Evolutionary conservation across 2,329 filamentous ascomycete species (phyloP).

Genomic region (Ceratocystis huliohia): DNA sequence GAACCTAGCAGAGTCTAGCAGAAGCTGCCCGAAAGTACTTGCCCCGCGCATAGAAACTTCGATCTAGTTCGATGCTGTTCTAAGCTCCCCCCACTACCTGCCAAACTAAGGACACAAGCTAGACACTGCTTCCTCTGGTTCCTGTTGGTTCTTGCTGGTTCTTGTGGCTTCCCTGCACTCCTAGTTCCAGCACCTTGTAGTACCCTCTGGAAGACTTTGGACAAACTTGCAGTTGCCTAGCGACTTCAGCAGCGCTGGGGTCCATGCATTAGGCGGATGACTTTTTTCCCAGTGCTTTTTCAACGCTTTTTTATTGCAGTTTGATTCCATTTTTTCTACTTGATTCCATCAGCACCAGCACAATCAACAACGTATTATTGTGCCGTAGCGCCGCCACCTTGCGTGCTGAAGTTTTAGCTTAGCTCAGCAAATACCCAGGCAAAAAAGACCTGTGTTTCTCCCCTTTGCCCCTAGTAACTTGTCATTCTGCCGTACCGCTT

Average conservation of each 20-base stretch:
- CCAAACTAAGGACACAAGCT: constrained; percentile 13
- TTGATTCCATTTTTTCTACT: constrained; percentile 4
- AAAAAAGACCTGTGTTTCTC: background rate
- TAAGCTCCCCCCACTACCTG: constrained; percentile 24
- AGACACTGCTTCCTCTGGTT: background rate
- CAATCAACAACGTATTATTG: background rate
- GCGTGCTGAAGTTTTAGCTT: background rate
- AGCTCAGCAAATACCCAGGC: background rate
- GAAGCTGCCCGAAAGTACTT: constrained; percentile 20
- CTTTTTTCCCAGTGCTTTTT: background rate
- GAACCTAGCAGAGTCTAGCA: constrained; percentile 10
- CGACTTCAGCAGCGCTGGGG: background rate
- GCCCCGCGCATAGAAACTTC: constrained; percentile 26
- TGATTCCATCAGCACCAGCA: background rate
- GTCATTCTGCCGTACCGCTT: constrained; percentile 3
- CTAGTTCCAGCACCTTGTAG: background rate
- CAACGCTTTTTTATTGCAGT: background rate
- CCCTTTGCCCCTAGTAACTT: background rate
- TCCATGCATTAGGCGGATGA: background rate
- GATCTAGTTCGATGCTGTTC: constrained; percentile 35
- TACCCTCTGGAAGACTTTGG: background rate
- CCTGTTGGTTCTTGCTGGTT: background rate
- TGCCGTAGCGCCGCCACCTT: background rate
- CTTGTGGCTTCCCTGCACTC: background rate
- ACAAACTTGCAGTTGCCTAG: constrained; percentile 1